phyloP scores from a whole-genome alignment of 164 flowering plant genomes.

The Vitis riparia region DNA sequence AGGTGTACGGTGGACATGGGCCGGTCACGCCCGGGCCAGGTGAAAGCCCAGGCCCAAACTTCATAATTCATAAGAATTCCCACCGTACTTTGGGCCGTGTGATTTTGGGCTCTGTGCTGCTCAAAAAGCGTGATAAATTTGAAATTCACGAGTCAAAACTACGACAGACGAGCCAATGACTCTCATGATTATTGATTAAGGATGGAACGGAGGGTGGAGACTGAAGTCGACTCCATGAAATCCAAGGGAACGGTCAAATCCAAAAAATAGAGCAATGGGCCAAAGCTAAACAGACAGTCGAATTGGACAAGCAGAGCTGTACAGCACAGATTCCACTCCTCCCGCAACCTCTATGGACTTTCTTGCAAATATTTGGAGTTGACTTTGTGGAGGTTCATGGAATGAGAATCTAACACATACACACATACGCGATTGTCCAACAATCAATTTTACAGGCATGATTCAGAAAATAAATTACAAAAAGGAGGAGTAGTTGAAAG shows the following conservation, averaged over 20 bases:
- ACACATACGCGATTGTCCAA: too few species aligned
- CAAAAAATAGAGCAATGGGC: neutral
- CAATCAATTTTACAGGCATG: too few species aligned
- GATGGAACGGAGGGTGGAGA: neutral
- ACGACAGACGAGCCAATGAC: neutral
- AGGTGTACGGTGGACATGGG: too few species aligned
- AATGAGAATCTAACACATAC: neutral
- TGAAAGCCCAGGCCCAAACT: too few species aligned
- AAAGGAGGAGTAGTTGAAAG: too few species aligned
- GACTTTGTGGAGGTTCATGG: neutral
- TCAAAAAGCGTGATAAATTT: too few species aligned
- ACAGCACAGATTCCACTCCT: neutral
- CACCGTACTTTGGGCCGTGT: too few species aligned
- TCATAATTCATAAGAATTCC: too few species aligned
- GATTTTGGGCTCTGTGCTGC: too few species aligned
- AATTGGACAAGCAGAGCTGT: neutral
- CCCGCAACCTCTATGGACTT: conserved; percentile 1
- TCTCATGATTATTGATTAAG: neutral
- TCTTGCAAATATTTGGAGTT: neutral
- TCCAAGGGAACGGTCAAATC: neutral
- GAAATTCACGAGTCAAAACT: too few species aligned
- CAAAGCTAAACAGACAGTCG: neutral
- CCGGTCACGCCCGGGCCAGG: too few species aligned
- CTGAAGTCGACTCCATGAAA: neutral
- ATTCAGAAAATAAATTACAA: too few species aligned